These are phyloP conservation scores for Candida neerlandica DNA, from an alignment of 1,139 yeast species.

Conservation along the genomic window DNA sequence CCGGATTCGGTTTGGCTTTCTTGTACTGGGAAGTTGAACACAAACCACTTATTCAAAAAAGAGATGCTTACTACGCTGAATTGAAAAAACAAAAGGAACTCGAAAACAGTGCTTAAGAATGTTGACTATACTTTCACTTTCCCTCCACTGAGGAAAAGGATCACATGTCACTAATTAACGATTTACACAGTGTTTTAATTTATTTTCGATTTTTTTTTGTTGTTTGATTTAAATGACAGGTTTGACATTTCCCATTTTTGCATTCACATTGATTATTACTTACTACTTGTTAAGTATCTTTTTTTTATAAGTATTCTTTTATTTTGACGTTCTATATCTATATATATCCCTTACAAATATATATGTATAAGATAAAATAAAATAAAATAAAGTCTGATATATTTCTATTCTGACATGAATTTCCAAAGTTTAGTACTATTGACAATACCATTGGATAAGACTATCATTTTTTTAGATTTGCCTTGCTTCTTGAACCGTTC, in stretches of 20 bases:
- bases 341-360: constrained; percentile 2
- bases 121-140: neutral
- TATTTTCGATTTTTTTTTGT: neutral
- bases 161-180: neutral
- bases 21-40: constrained; percentile 52
- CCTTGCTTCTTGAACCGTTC: constrained; percentile 33
- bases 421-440: constrained; percentile 42
- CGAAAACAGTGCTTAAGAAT: constrained; percentile 47
- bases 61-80: constrained; percentile 85
- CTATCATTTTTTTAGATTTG: constrained; percentile 44
- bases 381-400: neutral
- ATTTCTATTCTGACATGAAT: constrained; percentile 9
- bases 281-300: too few relatives aligned
- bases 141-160: too few relatives aligned
- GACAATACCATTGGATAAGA: constrained; percentile 61
- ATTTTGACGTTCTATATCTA: constrained; percentile 1
- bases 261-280: neutral
- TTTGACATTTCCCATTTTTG: neutral
- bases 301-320: constrained; percentile 1
- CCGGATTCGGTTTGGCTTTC: constrained; percentile 40
- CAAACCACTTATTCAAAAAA: constrained; percentile 66
- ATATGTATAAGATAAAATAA: neutral
- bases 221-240: neutral
- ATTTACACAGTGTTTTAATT: neutral
- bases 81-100: constrained; percentile 73